Base-by-base conservation (phyloP, 2,329 filamentous ascomycete species). In the Exophiala phaeomuriformis region DNA sequence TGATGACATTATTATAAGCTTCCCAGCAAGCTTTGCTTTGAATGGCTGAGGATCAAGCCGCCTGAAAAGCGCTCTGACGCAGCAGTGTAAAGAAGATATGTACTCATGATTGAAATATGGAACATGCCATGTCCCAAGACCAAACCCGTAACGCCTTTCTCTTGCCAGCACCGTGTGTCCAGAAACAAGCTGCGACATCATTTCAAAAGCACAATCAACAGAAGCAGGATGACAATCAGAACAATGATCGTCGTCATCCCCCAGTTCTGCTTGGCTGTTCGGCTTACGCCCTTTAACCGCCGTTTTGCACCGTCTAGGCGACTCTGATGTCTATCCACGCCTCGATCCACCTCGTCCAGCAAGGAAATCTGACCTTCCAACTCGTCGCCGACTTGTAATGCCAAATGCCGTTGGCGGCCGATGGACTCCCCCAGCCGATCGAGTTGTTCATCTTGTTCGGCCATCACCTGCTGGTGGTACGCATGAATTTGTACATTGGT, bases 381-480 rank as follows among this genome's bases (percentile, higher is more conserved):
- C 76, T 98, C 93, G 68, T 96, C 88, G 31, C 93, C 91, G 65
- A 98, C 97, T 73, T 93, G 88, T 74, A 96, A 94, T 67, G 86
- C 90, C 57, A 98, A 77, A 73, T 97, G 88, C 47, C 94, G 79
- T 74, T 97, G 93, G 37, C 93, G 82, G 3, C 87, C 81, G 62
- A 98, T 96, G 53, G 83, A 88, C 64, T 83, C 81, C n/a, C 90
- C 88, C 3, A 98, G 75, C 6, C 80, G 77, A 68, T 97, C 91
- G n/a, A 98, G 78, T 69, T 95, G 90, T 61, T 88, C 86, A 67
- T 98, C 93, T 71, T 98, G 93, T 58, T 96, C 84, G n/a, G 79
- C 78, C 36, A 98, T 75, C 29, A 95, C 83, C 58, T 83, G 82
- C 52, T 78, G 75, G 72, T 98, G 93, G 70, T 94, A 90, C 27